A percentile compares a stretch with the other conserved stretches of the same genome.
phyloP scores from a whole-genome alignment of 176 grass and related monocot species.

The Rhipidocladum racemiflorum region DNA sequence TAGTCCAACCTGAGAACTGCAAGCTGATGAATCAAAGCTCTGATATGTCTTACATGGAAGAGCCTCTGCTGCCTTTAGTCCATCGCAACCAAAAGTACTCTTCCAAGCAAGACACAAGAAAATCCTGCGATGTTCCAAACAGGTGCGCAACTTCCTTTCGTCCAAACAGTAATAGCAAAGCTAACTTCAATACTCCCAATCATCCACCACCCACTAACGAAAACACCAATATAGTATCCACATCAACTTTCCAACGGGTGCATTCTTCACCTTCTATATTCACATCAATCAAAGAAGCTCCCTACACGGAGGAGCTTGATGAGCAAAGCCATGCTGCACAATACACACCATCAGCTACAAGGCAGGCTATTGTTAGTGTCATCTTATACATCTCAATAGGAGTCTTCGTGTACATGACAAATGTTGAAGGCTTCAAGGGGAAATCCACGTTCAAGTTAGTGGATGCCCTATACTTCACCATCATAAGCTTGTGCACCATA shows the following conservation, averaged over 20 bases:
- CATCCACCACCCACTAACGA: constrained; percentile 15
- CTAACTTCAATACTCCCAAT: constrained; percentile 16
- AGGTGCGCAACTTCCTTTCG: constrained; percentile 30
- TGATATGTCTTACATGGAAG: constrained; percentile 37
- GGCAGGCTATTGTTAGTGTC: constrained; percentile 49
- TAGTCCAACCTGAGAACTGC: constrained; percentile 20
- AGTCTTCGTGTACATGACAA: constrained; percentile 55
- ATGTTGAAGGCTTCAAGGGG: constrained; percentile 57
- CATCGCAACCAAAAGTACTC: constrained; percentile 6
- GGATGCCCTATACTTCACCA: constrained; percentile 80
- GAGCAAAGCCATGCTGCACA: constrained; percentile 36
- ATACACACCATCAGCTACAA: constrained; percentile 50
- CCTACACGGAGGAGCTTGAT: constrained; percentile 23
- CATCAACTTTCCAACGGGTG: constrained; percentile 35
- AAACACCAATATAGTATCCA: constrained; percentile 22
- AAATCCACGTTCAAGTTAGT: constrained; percentile 53
- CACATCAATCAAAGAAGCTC: constrained; percentile 49
- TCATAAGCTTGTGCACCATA: constrained; percentile 70
- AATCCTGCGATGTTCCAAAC: constrained; percentile 34
- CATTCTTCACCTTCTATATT: constrained; percentile 63
- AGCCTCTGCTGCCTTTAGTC: constrained; percentile 40
- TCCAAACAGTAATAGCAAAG: constrained; percentile 27
- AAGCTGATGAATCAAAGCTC: constrained; percentile 28
- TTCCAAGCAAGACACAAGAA: constrained; percentile 35
- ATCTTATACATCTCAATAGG: constrained; percentile 65